phyloP scores from a whole-genome alignment of 2,329 filamentous ascomycete genomes.

The Paecilomyces niveus region DNA sequence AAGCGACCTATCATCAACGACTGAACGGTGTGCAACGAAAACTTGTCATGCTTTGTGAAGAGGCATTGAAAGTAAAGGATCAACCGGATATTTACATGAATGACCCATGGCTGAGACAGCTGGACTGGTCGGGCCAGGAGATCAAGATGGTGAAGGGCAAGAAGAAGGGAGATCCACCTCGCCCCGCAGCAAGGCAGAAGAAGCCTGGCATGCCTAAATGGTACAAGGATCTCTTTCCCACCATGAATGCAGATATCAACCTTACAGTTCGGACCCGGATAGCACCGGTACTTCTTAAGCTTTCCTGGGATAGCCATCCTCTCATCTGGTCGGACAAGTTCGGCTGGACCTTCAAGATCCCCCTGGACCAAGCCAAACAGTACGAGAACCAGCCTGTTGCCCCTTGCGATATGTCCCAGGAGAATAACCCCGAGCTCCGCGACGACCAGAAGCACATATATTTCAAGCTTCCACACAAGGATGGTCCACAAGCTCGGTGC shows the following conservation, averaged over 20 bases:
- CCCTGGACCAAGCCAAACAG: conserved; percentile 51
- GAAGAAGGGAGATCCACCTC: conserved; percentile 72
- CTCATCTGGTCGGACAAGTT: conserved; percentile 88
- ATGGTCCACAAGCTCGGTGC: conserved; percentile 79
- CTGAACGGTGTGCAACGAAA: conserved; percentile 72
- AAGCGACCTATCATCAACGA: conserved; percentile 72
- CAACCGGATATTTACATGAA: conserved; percentile 61
- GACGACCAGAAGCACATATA: conserved; percentile 63
- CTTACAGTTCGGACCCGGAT: conserved; percentile 82
- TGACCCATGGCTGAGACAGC: conserved; percentile 86
- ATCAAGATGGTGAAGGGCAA: conserved; percentile 87
- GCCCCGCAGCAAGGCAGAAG: conserved; percentile 78
- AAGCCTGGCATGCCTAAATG: conserved; percentile 90
- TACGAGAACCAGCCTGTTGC: conserved; percentile 68
- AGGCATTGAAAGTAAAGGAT: conserved; percentile 67
- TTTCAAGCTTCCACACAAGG: conserved; percentile 94
- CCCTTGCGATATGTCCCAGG: conserved; percentile 68
- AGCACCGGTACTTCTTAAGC: conserved; percentile 72
- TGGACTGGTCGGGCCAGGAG: conserved; percentile 94
- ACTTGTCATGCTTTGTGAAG: conserved; percentile 64
- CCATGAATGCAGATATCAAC: conserved; percentile 57
- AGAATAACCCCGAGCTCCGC: conserved; percentile 58
- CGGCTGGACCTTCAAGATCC: conserved; percentile 86
- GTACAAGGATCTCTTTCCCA: conserved; percentile 86
- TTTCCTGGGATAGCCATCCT: conserved; percentile 85